Base-by-base conservation (phyloP, 179 eudicot species). In the Spinacia oleracea region DNA sequence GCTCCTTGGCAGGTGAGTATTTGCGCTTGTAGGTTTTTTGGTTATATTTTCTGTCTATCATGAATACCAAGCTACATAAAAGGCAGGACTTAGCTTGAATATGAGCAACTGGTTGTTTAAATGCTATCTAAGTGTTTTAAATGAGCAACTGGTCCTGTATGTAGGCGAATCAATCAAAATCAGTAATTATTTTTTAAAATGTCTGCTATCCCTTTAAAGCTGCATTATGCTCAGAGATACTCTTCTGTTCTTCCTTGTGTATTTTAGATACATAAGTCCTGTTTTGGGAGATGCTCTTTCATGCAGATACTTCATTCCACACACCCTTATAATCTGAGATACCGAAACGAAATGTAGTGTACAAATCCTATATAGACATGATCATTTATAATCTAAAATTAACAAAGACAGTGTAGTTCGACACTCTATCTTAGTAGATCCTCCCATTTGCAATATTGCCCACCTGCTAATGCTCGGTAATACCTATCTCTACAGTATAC, bases 371-470 rank as follows among this genome's bases (percentile, higher is more conserved):
- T 32, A 12, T 3, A 42, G 63, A 25, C 40, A 67, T 14, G 34
- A 14, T 43, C 70, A 73, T 23, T 27, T 46, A 42, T 29, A 70
- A 35, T 68, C 65, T 59, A 59, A 46, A 23, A 45, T 43, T 23
- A 14, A 55, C 23, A 77, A 12, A 20, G 27, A 5, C 18, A 35
- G 45, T 73, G 40, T 62, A 50, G 16, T 79, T 43, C n/a, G n/a
- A 68, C 55, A 75, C 34, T 53, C 82, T 89, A 95, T 89, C 90
- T 89, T 59, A 93, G 72, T 50, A 95, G 81, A 84, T 95, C 98
- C 78, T 95, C 97, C 98, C 97, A 95, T 89, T 93, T 95, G 91
- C 98, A 95, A 86, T 94, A 92, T 74, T 94, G 98, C 12, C 98
- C 98, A 23, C 98, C 98, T 29, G 98, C 98, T 78, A 95, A 85